A percentile compares a stretch with the other conserved stretches of the same genome.
Evolutionary conservation across 202 grass and related monocot species (phyloP).

Genomic region (Elaeis oleifera): DNA sequence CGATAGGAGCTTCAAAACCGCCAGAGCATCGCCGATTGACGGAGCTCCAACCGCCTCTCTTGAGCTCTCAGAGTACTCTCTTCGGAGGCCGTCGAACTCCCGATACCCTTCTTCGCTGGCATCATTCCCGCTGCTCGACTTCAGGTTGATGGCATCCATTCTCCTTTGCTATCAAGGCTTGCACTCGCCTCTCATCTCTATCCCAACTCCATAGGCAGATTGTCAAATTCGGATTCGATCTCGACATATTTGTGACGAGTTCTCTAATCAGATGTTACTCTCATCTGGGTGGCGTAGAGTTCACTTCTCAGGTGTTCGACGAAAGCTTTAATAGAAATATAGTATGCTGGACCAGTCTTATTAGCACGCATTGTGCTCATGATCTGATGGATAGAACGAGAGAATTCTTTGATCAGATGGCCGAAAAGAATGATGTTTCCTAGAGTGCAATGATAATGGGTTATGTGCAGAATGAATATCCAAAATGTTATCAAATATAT

Average conservation of each 20-base stretch:
- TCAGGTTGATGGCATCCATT: not conserved
- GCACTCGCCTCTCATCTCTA: not conserved
- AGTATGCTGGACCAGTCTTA: slow-evolving; percentile 13
- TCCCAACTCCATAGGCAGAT: slow-evolving; percentile 4
- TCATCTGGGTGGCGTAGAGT: not conserved
- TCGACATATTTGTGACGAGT: slow-evolving; percentile 16
- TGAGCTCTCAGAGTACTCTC: too few species aligned
- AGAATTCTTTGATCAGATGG: slow-evolving; percentile 1
- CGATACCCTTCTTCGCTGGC: too few species aligned
- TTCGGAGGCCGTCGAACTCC: too few species aligned
- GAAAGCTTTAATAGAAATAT: slow-evolving; percentile 10
- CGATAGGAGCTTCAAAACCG: too few species aligned
- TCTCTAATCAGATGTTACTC: slow-evolving; percentile 1
- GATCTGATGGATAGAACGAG: slow-evolving; percentile 3
- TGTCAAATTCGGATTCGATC: slow-evolving; percentile 1
- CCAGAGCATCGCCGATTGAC: too few species aligned
- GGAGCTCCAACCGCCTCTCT: too few species aligned
- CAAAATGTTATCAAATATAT: too few species aligned
- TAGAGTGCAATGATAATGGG: too few species aligned
- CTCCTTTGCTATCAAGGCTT: slow-evolving; percentile 1
- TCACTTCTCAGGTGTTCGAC: slow-evolving; percentile 9
- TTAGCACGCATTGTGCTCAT: not conserved
- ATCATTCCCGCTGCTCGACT: too few species aligned
- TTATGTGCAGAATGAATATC: slow-evolving; percentile 5
- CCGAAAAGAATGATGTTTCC: slow-evolving; percentile 6